Evolutionary conservation across 176 grass and related monocot species (phyloP), one percentile per base, ranked within the genome.

Genomic region (Oryza longistaminata): DNA sequence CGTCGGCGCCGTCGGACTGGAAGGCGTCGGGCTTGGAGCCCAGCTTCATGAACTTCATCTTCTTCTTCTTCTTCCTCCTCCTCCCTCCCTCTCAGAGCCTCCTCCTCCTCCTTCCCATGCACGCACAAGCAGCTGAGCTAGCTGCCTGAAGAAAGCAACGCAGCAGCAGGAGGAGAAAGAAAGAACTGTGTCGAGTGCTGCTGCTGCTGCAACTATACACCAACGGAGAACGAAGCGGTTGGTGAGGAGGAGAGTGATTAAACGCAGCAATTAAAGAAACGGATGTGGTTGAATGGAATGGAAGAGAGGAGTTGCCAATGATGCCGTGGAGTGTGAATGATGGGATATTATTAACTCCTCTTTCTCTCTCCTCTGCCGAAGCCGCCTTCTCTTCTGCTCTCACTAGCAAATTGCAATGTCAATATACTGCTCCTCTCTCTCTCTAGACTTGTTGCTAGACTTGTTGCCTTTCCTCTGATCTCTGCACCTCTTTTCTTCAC

Each of bases 11-110:
- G 39, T 92, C 92, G 64, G 93, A 99, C 68, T 92, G 91, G 90
- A 99, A 94, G 64, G 90, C 90, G 26, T 96, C 97, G 58, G 91
- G 90, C 90, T 99, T 99, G 71, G 97, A 99, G 74, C 97, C 97
- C 75, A 99, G 90, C 84, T 99, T 99, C 97, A 99, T 99, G 88
- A 92, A 96, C 93, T 99, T 99, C 97, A 99, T 99, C 84, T 90
- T 74, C 35, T 17, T 21, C 27, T 27, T 26, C 26, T 26, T 25
- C 29, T 3, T 31, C 29, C 29, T 31, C 40, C 10, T 25, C 11
- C 33, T 14, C 25, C 40, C 16, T 25, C 11, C 33, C 35, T 11
- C 7, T 12, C 5, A 25, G 74, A 42, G 34, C 34, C 48, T 31
- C 16, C 52, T 12, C 12, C 15, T 61, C 46, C 61, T 76, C 74